phyloP scores from a whole-genome alignment of 192 early-diverging fungal species.

The Coemansia sp. region DNA sequence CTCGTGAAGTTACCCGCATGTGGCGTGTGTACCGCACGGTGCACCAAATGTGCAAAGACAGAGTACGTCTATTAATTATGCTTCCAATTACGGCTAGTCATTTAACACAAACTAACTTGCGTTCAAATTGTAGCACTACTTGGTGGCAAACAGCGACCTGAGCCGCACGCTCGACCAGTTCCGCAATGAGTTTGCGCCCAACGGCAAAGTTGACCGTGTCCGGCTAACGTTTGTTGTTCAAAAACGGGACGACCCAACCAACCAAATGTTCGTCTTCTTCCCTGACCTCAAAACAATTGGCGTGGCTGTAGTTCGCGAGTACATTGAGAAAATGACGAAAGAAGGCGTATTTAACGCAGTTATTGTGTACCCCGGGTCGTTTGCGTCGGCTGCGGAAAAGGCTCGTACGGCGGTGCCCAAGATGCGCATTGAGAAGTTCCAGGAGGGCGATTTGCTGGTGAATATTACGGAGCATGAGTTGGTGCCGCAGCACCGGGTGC shows the following conservation, averaged over 20 bases:
- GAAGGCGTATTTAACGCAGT: constrained; percentile 82
- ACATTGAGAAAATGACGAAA: constrained; percentile 72
- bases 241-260: constrained; percentile 74
- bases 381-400: constrained; percentile 86
- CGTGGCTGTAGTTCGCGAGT: constrained; percentile 87
- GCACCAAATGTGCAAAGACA: constrained; percentile 84
- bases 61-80: constrained; percentile 49
- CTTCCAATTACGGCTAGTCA: neutral
- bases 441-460: constrained; percentile 89
- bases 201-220: constrained; percentile 76
- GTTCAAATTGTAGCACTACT: constrained; percentile 62
- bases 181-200: constrained; percentile 62
- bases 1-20: constrained; percentile 67
- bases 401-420: constrained; percentile 1
- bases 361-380: constrained; percentile 78
- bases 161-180: constrained; percentile 83
- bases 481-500: constrained; percentile 91
- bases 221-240: constrained; percentile 83
- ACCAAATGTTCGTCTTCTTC: constrained; percentile 90
- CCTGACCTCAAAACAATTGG: constrained; percentile 87
- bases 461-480: constrained; percentile 96
- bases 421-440: constrained; percentile 76
- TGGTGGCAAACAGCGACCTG: constrained; percentile 75
- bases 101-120: neutral
- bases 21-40: constrained; percentile 87